Evolutionary conservation across 805 yeast genomes (phyloP), one percentile per base, ranked within the genome.

Genomic region (Saccharomycopsis sp.): DNA sequence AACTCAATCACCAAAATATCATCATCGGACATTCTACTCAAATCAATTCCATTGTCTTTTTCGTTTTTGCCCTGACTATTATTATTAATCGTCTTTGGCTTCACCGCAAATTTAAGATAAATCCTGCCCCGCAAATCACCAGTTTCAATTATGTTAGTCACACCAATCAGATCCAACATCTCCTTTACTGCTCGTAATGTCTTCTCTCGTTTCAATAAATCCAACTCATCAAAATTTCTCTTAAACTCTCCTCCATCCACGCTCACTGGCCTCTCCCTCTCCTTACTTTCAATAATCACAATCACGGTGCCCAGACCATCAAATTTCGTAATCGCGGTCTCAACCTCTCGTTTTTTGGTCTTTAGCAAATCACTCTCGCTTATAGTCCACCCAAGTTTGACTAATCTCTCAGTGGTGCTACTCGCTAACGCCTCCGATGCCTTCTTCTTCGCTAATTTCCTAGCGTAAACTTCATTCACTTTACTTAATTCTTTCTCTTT

Each of bases 321-420:
- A 11, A 28, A 26, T 29, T 48, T 48, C 9, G 22, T 28, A 36
- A 42, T 26, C 7, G 44, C 40, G 13, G 31, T 13, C 8, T 24
- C 17, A 17, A 48, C 41, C 22, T 44, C 51, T 13, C 27, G 28
- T 13, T 24, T 38, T 26, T 48, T 48, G 14, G 19, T 41, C 8
- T 26, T 26, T 16, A 13, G 22, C 26, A 48, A 43, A 36, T 48
- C 48, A 14, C 39, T 11, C 27, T 48, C 45, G 11, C 49, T 44
- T 19, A 48, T 48, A 13, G 40, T 13, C 51, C 51, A 48, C 14
- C 51, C 34, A 2, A 48, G 13, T 26, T 48, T 48, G 23, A 48
- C 33, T 11, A 23, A 21, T 36, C 44, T 44, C 19, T 29, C 17
- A 19, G 16, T 23, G 14, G 20, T 19, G 14, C 28, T 27, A 5